Percentiles rank a stretch among this genome's conserved stretches.
Evolutionary conservation across 768 basidiomycete genomes (phyloP).

Genomic region (Calvatia gigantea): DNA sequence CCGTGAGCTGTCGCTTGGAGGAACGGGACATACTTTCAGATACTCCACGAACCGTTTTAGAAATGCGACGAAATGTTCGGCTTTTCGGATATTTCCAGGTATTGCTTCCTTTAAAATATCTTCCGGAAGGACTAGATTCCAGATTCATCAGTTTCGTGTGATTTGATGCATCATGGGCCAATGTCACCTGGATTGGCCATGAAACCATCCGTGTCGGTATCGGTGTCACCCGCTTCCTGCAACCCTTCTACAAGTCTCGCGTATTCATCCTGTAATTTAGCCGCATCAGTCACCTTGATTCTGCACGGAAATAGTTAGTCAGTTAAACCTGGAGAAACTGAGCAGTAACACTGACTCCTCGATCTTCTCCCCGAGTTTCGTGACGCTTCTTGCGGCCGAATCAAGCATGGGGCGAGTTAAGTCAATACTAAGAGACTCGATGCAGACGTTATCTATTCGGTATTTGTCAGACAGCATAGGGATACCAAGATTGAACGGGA

Average conservation of each 20-base stretch:
- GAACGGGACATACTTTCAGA: conserved; percentile 66
- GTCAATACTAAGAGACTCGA: conserved; percentile 97
- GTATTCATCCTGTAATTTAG: conserved; percentile 95
- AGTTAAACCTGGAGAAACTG: not conserved
- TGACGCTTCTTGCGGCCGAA: conserved; percentile 85
- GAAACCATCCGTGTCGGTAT: conserved; percentile 79
- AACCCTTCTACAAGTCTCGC: conserved; percentile 92
- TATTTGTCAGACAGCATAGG: conserved; percentile 4
- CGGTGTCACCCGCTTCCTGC: conserved; percentile 61
- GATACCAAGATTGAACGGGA: not conserved
- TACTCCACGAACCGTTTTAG: conserved; percentile 98
- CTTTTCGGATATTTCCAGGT: conserved; percentile 97
- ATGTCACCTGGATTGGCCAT: conserved; percentile 82
- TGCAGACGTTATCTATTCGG: conserved; percentile 93
- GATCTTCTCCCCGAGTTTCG: conserved; percentile 84
- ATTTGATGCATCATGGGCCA: not conserved
- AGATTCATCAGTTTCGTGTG: not conserved
- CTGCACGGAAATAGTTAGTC: conserved; percentile 35
- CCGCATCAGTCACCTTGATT: conserved; percentile 91
- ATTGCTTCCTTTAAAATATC: conserved; percentile 94
- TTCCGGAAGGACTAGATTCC: conserved; percentile 78
- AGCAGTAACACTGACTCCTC: conserved; percentile 67
- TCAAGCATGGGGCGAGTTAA: conserved; percentile 97
- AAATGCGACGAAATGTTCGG: conserved; percentile 98
- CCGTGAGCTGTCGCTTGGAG: not conserved